These are phyloP conservation scores for Starmerella khaoyaiensis DNA, from an alignment of 805 yeast species.

Conservation along the genomic window DNA sequence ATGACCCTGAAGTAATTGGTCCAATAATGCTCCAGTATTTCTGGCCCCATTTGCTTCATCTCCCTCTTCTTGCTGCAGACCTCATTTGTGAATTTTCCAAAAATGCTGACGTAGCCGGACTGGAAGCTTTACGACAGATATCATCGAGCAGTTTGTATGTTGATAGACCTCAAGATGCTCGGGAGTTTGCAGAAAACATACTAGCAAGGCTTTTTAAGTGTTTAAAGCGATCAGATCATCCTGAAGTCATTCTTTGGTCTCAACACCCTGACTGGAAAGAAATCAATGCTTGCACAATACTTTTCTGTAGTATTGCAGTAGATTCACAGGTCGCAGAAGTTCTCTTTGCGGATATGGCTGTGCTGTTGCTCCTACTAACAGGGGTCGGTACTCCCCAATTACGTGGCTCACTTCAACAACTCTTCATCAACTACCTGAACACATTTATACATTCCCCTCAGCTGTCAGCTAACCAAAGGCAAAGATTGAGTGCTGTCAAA, in stretches of 20 bases:
- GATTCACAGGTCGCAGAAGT: slow-evolving; percentile 7
- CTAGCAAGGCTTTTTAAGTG: slow-evolving; percentile 2
- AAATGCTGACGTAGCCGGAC: not conserved
- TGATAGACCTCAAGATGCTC: slow-evolving; percentile 1
- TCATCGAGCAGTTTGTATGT: not conserved
- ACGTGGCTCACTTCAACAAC: slow-evolving; percentile 5
- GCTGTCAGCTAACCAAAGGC: slow-evolving; percentile 1
- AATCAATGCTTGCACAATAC: slow-evolving; percentile 4
- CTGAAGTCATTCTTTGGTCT: not conserved
- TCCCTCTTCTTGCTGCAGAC: slow-evolving; percentile 4
- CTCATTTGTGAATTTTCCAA: slow-evolving; percentile 1
- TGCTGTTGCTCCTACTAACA: slow-evolving; percentile 4
- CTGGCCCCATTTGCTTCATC: slow-evolving; percentile 8
- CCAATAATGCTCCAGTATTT: slow-evolving; percentile 5
- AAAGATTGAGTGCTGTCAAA: slow-evolving; percentile 1
- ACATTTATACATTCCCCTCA: slow-evolving; percentile 10
- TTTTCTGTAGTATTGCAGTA: slow-evolving; percentile 6
- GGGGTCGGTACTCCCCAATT: slow-evolving; percentile 10
- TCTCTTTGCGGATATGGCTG: slow-evolving; percentile 6
- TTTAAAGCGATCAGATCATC: not conserved
- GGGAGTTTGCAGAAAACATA: slow-evolving; percentile 7
- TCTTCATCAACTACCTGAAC: slow-evolving; percentile 9
- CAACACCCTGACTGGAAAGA: slow-evolving; percentile 5
- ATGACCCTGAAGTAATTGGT: slow-evolving; percentile 1
- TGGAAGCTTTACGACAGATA: slow-evolving; percentile 9